Base-by-base conservation (phyloP, 805 yeast species). In the Saccharomycopsis selenospora region DNA sequence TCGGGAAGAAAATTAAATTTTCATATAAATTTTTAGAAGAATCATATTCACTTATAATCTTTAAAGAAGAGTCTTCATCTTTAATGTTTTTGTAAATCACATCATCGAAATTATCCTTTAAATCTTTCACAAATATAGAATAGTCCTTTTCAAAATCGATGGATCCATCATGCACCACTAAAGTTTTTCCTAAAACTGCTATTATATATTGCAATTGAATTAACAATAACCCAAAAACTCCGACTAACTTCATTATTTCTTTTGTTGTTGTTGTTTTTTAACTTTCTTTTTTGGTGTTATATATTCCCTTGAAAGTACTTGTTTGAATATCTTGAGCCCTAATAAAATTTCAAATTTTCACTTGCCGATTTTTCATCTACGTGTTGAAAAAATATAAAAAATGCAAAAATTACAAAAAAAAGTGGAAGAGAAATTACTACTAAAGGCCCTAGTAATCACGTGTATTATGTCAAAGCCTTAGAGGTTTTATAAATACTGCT, bases 1-100 rank as follows among this genome's bases (percentile, higher is more conserved):
- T 66, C 13, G 91, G 89, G 43, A 82, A 69, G 17, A 85, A 50
- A 24, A 85, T 59, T 47, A 84, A 54, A 56, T 80, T 79, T 55
- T 80, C 80, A 57, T 70, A 81, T 10, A 62, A 18, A 55, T 60
- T 46, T 55, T 62, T 29, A 58, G 65, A 18, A 4, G 44, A 30
- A 36, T 47, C 45, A 23, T 44, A 25, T 23, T 52, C 47, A 40
- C 46, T 56, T 18, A 50, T 40, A 40, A 54, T 23, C 30, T 29
- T 25, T 28, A 52, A 28, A 7, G 51, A 48, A 4, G 44, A 25
- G 2, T 59, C 51, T 11, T 54, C 60, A 20, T 62, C 60, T 25
- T 53, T 57, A 18, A 68, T 48, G 14, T 62, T 59, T 2, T 44
- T 27, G 45, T 42, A 50, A 45, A 57, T 17, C 46, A 56, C 40